These are phyloP conservation scores for Coemansia umbellata DNA, from an alignment of 192 early-diverging fungal species.

Conservation along the genomic window DNA sequence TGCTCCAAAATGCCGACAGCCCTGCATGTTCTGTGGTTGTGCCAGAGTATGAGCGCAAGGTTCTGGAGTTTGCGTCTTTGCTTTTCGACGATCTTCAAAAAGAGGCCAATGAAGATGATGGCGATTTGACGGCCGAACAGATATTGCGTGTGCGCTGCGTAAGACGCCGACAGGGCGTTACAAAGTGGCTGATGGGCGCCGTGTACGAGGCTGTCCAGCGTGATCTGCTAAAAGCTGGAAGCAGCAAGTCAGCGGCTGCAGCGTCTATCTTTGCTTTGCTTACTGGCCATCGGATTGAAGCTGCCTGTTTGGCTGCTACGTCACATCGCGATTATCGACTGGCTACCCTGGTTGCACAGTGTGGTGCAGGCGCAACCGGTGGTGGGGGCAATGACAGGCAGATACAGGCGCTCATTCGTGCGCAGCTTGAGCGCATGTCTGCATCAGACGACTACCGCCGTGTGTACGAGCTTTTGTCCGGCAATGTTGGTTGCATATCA, in stretches of 20 bases:
- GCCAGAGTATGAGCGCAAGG: slow-evolving; percentile 6
- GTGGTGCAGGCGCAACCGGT: slow-evolving; percentile 43
- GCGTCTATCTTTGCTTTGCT: slow-evolving; percentile 56
- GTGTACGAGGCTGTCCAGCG: slow-evolving; percentile 49
- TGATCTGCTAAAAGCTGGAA: slow-evolving; percentile 29
- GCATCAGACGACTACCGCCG: slow-evolving; percentile 42
- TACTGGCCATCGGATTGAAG: slow-evolving; percentile 57
- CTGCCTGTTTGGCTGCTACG: slow-evolving; percentile 64
- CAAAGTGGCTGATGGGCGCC: slow-evolving; percentile 61
- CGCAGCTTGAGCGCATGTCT: slow-evolving; percentile 18
- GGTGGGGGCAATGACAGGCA: slow-evolving; percentile 53
- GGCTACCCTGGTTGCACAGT: slow-evolving; percentile 74
- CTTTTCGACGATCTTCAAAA: slow-evolving; percentile 22
- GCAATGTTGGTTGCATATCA: too few relatives aligned
- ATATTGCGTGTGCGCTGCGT: slow-evolving; percentile 24
- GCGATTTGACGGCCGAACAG: not conserved
- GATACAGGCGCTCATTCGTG: slow-evolving; percentile 28
- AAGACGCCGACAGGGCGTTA: slow-evolving; percentile 56
- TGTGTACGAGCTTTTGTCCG: slow-evolving; percentile 58
- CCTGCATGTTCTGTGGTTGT: too few relatives aligned
- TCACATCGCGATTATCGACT: slow-evolving; percentile 63
- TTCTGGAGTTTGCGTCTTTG: slow-evolving; percentile 33
- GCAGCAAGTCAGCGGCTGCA: slow-evolving; percentile 19
- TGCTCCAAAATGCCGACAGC: not conserved
- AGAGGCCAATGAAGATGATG: not conserved